Evolutionary conservation across 345 rosid species (phyloP).

Genomic region (Rhodamnia rubescens): DNA sequence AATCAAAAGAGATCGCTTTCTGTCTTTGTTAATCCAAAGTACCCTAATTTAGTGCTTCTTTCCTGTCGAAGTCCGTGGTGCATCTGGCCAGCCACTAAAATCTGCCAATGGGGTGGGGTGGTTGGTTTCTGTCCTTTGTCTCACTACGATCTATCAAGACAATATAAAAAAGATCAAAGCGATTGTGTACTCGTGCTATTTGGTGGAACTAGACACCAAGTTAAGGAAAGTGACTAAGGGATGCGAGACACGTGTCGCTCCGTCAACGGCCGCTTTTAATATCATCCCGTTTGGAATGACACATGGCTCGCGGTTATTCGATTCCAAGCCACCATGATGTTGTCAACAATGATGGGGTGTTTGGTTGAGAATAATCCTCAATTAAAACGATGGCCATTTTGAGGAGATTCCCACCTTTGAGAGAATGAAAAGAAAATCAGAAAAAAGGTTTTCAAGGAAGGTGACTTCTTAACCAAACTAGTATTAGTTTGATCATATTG

Average conservation of each 20-base stretch:
- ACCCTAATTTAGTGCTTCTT: neutral
- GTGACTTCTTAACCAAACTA: neutral
- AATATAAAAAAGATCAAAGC: neutral
- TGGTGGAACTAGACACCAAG: neutral
- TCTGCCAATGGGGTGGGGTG: slow-evolving; percentile 10
- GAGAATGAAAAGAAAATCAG: neutral
- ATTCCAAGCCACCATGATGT: slow-evolving; percentile 8
- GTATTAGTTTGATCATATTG: neutral
- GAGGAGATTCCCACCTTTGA: slow-evolving; percentile 8
- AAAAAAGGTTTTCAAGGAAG: neutral
- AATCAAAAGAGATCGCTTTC: neutral
- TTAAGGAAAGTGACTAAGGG: neutral
- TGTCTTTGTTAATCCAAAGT: neutral
- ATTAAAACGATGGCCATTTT: slow-evolving; percentile 6
- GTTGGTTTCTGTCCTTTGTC: neutral
- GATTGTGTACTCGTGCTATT: neutral
- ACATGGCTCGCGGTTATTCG: slow-evolving; percentile 21
- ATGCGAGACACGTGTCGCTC: neutral
- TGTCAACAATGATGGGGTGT: slow-evolving; percentile 9
- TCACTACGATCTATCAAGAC: neutral
- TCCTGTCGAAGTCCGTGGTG: neutral
- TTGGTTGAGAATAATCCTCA: neutral
- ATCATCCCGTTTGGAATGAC: neutral
- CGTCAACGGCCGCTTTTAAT: neutral
- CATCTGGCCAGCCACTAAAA: slow-evolving; percentile 5